Evolutionary conservation across 2,329 filamentous ascomycete genomes (phyloP), one percentile per base, ranked within the genome.

Genomic region (Phyllachora maydis): DNA sequence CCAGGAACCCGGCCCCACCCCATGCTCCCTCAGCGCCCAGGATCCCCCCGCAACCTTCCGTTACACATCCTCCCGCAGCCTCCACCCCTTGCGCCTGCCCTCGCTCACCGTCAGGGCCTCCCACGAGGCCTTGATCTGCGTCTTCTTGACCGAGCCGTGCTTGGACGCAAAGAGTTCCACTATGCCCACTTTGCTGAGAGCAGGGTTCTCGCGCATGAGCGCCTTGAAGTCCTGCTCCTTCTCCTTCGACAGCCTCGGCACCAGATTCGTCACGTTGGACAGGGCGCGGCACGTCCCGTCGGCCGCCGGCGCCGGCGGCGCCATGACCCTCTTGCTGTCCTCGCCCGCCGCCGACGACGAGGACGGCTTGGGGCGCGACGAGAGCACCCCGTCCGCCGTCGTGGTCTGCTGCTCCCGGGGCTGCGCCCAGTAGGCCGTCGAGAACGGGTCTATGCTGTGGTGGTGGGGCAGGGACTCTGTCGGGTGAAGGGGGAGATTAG

Each of bases 361-460:
- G 13, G 16, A 22, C 21, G 18, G 15, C 11, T 11, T 13, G 22
- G 6, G 16, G 19, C 15, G 15, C 27, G 14, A 17, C 23, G 5
- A 14, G 34, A 20, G 10, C 27, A 24, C 2, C 22, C 22, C 14
- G 27, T 26, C 17, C 21, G 14, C 19, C 24, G 18, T 14, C 20
- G 14, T 19, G 25, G 19, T 14, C 24, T 32, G 28, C n/a, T 24
- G 19, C 30, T 46, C 49, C 23, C 37, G 38, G 27, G 53, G 51
- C 2, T 49, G 32, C 15, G 56, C 49, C 88, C 88, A 95, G 45
- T 95, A 95, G 1, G 54, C 46, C 0, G 66, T 67, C 0, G 79
- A 83, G 41, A 85, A 90, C 0, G 88, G 88, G 38, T 98, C 72
- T 32, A 98, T 85, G 6, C 47, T 42, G 22, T 45, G 43, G 22